Evolutionary conservation across 495 filamentous ascomycete genomes (phyloP), one percentile per base, ranked within the genome.

Genomic region (Hypoxylon trugodes): DNA sequence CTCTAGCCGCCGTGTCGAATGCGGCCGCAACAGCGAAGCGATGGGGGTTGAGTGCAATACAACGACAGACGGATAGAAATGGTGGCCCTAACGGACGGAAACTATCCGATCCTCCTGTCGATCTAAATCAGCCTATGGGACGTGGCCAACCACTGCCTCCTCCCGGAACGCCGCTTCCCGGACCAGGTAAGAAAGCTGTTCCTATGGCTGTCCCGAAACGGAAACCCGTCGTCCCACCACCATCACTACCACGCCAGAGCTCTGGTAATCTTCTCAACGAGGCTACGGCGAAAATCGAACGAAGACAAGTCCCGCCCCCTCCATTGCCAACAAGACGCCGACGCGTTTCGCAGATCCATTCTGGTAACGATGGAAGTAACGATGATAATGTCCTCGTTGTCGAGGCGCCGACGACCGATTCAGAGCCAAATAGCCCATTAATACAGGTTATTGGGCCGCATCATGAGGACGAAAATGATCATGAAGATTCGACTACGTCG

Each of bases 11-110:
- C 3, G 80, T 96, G 30, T 84, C 87, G 0, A 87, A 87, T 38
- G 91, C 87, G 3, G 90, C 91, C 12, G 87, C 89, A 4, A 87
- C 85, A 9, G 91, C 92, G 2, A 93, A 89, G 72, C 92, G 90
- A 73, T 97, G 93, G 93, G 85, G 90, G 13, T 83, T 86, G 79
- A 88, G 84, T 65, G 86, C 90, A 3, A 81, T 93, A 46, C 85
- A 85, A 45, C 84, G 87, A 33, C 81, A 84, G 43, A 73, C 68
- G 19, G 77, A 76, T 12, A 68, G 74, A 71, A 68, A 61, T 64
- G 50, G 28, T 6, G 50, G 51, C 1, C n/a, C 3, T 26, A 70
- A 49, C 41, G 58, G 48, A 40, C 57, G 48, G 16, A 68, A 40
- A 42, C 24, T 42, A 38, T 62, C 52, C n/a, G 74, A 71, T 21